Evolutionary conservation across 2,329 filamentous ascomycete species (phyloP).

Genomic region (Diaporthe sp.): DNA sequence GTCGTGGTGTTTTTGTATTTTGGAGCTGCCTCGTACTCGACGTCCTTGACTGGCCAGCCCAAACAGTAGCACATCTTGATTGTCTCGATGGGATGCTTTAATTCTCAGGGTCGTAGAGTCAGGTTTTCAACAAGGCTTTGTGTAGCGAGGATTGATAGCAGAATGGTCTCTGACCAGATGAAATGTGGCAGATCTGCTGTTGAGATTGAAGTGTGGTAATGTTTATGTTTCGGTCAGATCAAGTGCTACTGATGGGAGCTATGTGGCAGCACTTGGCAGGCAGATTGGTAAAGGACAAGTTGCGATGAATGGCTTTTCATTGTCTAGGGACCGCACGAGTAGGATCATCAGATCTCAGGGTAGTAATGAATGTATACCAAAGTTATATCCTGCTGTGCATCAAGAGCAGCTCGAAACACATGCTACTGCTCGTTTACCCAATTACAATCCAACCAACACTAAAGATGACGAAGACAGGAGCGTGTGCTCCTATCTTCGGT

Average conservation of each 20-base stretch:
- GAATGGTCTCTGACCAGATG: background rate
- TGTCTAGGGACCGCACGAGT: background rate
- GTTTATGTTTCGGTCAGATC: background rate
- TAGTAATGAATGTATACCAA: background rate
- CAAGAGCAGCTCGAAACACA: background rate
- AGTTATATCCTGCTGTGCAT: background rate
- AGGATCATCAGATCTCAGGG: too few species aligned
- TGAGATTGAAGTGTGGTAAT: background rate
- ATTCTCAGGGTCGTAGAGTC: background rate
- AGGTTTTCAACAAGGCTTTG: background rate
- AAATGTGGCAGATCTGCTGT: background rate
- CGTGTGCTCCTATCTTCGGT: background rate
- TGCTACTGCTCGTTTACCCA: background rate
- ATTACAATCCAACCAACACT: background rate
- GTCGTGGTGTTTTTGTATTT: conserved; percentile 49
- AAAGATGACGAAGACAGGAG: background rate
- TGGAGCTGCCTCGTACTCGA: conserved; percentile 60
- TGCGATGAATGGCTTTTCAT: background rate
- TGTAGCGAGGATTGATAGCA: background rate
- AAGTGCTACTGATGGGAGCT: too few species aligned
- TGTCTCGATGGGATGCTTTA: background rate
- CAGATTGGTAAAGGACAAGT: background rate
- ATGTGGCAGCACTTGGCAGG: background rate
- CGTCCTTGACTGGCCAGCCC: conserved; percentile 64
- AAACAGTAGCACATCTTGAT: conserved; percentile 64